Evolutionary conservation across 176 grass and related monocot species (phyloP), one percentile per base, ranked within the genome.

Genomic region (Carex pumila): DNA sequence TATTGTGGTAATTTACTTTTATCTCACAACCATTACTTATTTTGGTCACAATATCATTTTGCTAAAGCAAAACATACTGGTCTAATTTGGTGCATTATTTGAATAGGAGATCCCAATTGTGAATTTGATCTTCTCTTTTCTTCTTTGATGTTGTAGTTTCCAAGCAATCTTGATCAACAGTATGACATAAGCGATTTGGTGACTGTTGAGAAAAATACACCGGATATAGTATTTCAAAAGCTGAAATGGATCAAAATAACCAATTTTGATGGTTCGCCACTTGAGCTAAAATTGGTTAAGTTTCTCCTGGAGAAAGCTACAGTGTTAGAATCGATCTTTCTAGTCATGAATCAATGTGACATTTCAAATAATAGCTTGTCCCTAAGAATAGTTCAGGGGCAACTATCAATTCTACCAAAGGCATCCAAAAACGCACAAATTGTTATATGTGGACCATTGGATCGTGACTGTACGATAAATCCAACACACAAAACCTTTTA

Each of bases 211-310:
- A 71, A 75, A 1, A 9, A 43, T 7, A 47, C 71, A 4, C 61
- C 80, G 3, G 89, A 74, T 71, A 17, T 79, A 36, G 37, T 67
- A 43, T 87, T 94, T 4, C 57, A 32, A 52, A 86, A 84, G 41
- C 86, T 92, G 18, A 92, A 61, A 56, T 54, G 86, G 68, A 50
- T 90, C 81, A 92, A 92, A 71, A 60, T 92, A 22, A 81, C 65
- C 21, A 90, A 89, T 73, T 87, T 94, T 30, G 12, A 53, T 45
- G 88, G 90, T 39, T 90, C 82, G 0, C 71, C 6, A 10, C 11
- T 36, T 34, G 88, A 89, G 85, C 31, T 94, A 30, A 39, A 54
- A 79, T 71, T 95, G 58, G 81, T 86, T 4, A 84, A 73, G 32
- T 86, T 95, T 72, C 59, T 95, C 52, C 8, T 89, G 41, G 85